A percentile compares a stretch with the other conserved stretches of the same genome.
These are phyloP conservation scores for Colletotrichum sp. DNA, from an alignment of 2,329 filamentous ascomycete genomes.

Conservation along the genomic window DNA sequence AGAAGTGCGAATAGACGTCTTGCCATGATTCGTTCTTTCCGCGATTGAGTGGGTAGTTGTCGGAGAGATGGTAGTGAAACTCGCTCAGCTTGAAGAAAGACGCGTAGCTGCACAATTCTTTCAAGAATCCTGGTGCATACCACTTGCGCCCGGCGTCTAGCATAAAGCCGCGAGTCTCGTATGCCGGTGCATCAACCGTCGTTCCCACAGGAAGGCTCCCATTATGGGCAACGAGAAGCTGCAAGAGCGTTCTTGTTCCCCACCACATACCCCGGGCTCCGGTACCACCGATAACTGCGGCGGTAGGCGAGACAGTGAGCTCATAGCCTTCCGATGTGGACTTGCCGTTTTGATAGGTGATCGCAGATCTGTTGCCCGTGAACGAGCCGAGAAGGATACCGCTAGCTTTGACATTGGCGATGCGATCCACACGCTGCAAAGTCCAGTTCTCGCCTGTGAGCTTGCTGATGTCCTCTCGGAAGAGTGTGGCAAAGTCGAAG, in stretches of 20 bases:
- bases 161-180: slow-evolving; percentile 49
- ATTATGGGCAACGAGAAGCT: slow-evolving; percentile 37
- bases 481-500: slow-evolving; percentile 51
- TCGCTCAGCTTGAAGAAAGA: slow-evolving; percentile 53
- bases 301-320: slow-evolving; percentile 37
- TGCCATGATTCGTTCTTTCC: slow-evolving; percentile 50
- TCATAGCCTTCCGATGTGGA: slow-evolving; percentile 55
- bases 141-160: slow-evolving; percentile 29
- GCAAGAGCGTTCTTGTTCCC: slow-evolving; percentile 50
- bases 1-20: slow-evolving; percentile 50
- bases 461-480: slow-evolving; percentile 46
- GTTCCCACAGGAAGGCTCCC: slow-evolving; percentile 31
- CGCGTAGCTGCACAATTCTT: slow-evolving; percentile 47
- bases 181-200: slow-evolving; percentile 44
- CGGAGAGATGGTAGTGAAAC: slow-evolving; percentile 54
- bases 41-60: slow-evolving; percentile 52
- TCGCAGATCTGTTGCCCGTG: slow-evolving; percentile 22
- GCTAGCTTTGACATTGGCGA: slow-evolving; percentile 28
- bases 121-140: slow-evolving; percentile 35
- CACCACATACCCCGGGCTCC: slow-evolving; percentile 51
- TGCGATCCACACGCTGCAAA: slow-evolving; percentile 37
- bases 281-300: slow-evolving; percentile 41
- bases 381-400: slow-evolving; percentile 49
- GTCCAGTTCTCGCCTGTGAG: slow-evolving; percentile 46
- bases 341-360: slow-evolving; percentile 52